Evolutionary conservation across 306 rosid species (phyloP).

Genomic region (Castanea sativa): DNA sequence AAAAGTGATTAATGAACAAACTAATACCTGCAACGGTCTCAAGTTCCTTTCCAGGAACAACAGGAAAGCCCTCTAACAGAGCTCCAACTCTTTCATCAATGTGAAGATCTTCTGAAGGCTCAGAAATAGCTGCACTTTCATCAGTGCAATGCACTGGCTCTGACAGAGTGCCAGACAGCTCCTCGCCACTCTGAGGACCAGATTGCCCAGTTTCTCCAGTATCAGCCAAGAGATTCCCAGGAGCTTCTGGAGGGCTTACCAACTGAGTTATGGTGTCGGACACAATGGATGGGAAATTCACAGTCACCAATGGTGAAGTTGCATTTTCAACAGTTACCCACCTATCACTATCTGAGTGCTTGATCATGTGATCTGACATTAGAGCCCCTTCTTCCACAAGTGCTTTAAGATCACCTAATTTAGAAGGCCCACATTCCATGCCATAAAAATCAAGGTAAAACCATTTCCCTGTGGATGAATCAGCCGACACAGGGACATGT

Average conservation of each 20-base stretch:
- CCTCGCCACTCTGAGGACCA: constrained; percentile 38
- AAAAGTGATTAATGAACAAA: constrained; percentile 3
- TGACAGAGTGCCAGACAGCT: constrained; percentile 19
- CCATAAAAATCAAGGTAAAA: constrained; percentile 87
- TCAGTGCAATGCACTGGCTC: constrained; percentile 32
- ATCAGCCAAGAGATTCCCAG: constrained; percentile 86
- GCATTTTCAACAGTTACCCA: constrained; percentile 98
- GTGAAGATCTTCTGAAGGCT: constrained; percentile 50
- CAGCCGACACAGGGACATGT: constrained; percentile 67
- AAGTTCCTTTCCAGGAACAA: constrained; percentile 85
- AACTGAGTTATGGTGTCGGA: constrained; percentile 72
- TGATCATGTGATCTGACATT: constrained; percentile 86
- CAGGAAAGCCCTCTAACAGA: constrained; percentile 66
- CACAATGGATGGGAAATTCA: constrained; percentile 62
- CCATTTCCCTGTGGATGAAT: constrained; percentile 80
- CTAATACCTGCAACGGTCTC: constrained; percentile 73
- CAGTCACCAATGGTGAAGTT: constrained; percentile 66
- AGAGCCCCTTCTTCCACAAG: constrained; percentile 87
- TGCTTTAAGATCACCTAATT: constrained; percentile 66
- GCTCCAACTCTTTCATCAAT: constrained; percentile 83
- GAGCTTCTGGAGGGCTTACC: constrained; percentile 96
- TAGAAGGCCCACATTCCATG: constrained; percentile 79
- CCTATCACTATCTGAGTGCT: constrained; percentile 87
- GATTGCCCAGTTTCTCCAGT: constrained; percentile 49
- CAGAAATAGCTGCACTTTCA: constrained; percentile 36